These are phyloP conservation scores for Fusarium praegraminearum DNA, from an alignment of 2,329 filamentous ascomycete species.

Conservation along the genomic window DNA sequence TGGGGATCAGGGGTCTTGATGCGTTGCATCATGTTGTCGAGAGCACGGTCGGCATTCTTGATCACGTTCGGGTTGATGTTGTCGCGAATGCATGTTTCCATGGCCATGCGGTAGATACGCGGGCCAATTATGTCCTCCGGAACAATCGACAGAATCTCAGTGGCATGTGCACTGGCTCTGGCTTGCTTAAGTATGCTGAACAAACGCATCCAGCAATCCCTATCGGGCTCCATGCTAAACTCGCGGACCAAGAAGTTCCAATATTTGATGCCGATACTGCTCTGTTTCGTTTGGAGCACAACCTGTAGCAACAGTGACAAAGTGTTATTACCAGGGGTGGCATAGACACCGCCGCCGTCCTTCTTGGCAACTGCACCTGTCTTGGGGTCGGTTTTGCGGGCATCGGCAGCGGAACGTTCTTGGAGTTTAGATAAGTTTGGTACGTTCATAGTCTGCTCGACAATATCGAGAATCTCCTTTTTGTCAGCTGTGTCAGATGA, in stretches of 20 bases:
- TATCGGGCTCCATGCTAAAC: constrained; percentile 76
- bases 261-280: constrained; percentile 76
- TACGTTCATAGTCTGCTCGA: constrained; percentile 86
- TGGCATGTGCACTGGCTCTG: constrained; percentile 72
- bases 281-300: constrained; percentile 69
- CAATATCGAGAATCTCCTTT: constrained; percentile 77
- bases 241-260: constrained; percentile 78
- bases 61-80: constrained; percentile 79
- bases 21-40: constrained; percentile 70
- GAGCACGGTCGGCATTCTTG: constrained; percentile 70
- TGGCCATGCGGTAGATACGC: constrained; percentile 76
- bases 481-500: constrained; percentile 70
- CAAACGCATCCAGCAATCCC: constrained; percentile 75
- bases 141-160: constrained; percentile 69
- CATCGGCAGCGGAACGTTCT: constrained; percentile 10
- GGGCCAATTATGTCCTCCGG: constrained; percentile 58
- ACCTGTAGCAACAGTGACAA: constrained; percentile 78
- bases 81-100: constrained; percentile 80
- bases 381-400: constrained; percentile 13
- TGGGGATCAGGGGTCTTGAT: constrained; percentile 61
- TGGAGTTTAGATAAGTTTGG: constrained; percentile 62
- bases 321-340: constrained; percentile 64
- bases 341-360: constrained; percentile 49
- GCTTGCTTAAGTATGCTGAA: constrained; percentile 74
- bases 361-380: constrained; percentile 19